Conservation (phyloP, 108 stramenopile species). For the Stephanodiscus minutulus region DNA sequence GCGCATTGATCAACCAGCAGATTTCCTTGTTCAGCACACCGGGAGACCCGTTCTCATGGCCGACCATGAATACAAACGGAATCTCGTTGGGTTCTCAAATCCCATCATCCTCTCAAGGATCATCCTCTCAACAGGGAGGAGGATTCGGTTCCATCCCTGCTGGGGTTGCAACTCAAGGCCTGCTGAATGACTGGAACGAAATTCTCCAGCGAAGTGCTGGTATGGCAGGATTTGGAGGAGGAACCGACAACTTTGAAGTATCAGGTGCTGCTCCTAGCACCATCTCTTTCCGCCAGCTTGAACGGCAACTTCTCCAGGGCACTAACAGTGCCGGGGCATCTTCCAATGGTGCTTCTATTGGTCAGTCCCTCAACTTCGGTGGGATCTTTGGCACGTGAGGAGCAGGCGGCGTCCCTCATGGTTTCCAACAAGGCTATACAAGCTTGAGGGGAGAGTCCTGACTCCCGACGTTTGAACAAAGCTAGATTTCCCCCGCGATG, state of each 20-base stretch:
- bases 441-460: no score
- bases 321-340: background rate
- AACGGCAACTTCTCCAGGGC: slow-evolving; percentile 17
- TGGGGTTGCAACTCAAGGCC: slow-evolving; percentile 4
- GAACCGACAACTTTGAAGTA: background rate
- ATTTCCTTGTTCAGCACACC: slow-evolving; percentile 31
- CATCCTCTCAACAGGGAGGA: background rate
- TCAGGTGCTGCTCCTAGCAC: background rate
- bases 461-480: background rate
- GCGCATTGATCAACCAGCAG: slow-evolving; percentile 41
- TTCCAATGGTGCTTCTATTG: background rate
- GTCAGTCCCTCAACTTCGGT: background rate
- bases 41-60: slow-evolving; percentile 7
- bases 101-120: background rate
- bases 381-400: background rate
- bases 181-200: slow-evolving; percentile 2
- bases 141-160: background rate
- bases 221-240: background rate
- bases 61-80: slow-evolving; percentile 5
- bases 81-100: slow-evolving; percentile 1
- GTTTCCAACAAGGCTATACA: background rate
- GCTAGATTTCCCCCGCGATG: no score
- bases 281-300: slow-evolving; percentile 4
- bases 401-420: background rate
- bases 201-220: background rate